Base-by-base conservation (phyloP, 2,329 filamentous ascomycete species). In the Sporothrix curviconia region DNA sequence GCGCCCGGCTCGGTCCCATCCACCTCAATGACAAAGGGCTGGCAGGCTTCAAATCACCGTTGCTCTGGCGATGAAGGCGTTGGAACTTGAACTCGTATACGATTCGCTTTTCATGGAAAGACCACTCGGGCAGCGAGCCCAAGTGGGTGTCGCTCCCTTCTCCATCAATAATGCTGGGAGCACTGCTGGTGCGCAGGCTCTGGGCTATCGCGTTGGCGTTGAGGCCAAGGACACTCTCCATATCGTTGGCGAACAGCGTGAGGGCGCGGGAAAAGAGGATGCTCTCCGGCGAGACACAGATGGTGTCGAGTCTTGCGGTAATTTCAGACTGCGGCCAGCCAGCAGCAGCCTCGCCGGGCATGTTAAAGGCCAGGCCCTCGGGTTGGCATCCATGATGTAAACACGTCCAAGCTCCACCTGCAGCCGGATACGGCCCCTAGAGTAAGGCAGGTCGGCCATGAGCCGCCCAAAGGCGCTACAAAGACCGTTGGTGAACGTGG, bases 211-310 rank as follows among this genome's bases (percentile, higher is more conserved):
- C 4, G 15, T 51, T 51, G 4, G 22, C 4, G 11, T 51, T 39
- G 15, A 51, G 12, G 12, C 53, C 50, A 6, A 61, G 24, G 1
- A 62, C 17, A 7, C 50, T 53, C 14, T 64, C 62, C 9, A 64
- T 52, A 19, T 64, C 62, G 6, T 61, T 63, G 47, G 61, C 66
- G 57, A 63, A 65, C 3, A 66, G 62, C 3, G 65, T 65, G 7
- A 71, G 59, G 1, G 64, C 60, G 32, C 65, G 67, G 37, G 68
- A 68, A 39, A 70, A 71, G 3, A 64, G 53, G 8, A 65, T 57
- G 34, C 59, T 61, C 1, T 60, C 50, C 2, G 60, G 57, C 6
- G 56, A 25, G 0, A 57, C 56, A 11, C 57, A 62, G 11, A 55
- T 37, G 1, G 50, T 56, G 34, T 65, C 60, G 7, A 69, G 60